phyloP scores from a whole-genome alignment of 192 early-diverging fungal species.

The Linnemannia exigua region DNA sequence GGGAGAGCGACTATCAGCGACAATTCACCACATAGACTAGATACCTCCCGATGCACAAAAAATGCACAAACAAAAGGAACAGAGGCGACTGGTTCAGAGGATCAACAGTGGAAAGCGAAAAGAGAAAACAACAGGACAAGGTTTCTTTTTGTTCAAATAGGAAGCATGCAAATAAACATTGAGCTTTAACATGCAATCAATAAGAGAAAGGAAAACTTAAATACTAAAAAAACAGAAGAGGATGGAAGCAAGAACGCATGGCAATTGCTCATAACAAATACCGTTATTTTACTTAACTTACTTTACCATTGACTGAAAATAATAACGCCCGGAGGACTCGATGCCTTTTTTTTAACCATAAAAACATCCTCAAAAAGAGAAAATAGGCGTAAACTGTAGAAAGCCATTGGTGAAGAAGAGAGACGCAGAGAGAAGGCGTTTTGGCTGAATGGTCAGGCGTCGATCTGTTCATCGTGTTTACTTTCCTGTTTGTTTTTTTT shows the following conservation, averaged over 20 bases:
- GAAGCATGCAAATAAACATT: neutral
- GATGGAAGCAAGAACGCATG: neutral
- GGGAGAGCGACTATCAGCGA: no score
- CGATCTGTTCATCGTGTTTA: neutral
- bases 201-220: neutral
- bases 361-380: neutral
- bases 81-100: neutral
- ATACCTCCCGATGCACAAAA: neutral
- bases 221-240: no score
- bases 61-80: constrained; percentile 5
- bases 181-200: neutral
- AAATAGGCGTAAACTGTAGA: neutral
- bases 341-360: neutral
- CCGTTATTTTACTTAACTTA: neutral
- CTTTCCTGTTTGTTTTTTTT: neutral
- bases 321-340: neutral
- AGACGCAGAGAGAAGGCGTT: neutral
- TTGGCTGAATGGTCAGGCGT: neutral
- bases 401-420: neutral
- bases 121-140: constrained; percentile 3
- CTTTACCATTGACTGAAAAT: neutral
- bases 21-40: no score
- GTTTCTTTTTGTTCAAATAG: neutral
- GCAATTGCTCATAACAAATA: neutral
- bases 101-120: neutral